phyloP scores from a whole-genome alignment of 2,329 filamentous ascomycete species.

The Colletotrichum falcatum region DNA sequence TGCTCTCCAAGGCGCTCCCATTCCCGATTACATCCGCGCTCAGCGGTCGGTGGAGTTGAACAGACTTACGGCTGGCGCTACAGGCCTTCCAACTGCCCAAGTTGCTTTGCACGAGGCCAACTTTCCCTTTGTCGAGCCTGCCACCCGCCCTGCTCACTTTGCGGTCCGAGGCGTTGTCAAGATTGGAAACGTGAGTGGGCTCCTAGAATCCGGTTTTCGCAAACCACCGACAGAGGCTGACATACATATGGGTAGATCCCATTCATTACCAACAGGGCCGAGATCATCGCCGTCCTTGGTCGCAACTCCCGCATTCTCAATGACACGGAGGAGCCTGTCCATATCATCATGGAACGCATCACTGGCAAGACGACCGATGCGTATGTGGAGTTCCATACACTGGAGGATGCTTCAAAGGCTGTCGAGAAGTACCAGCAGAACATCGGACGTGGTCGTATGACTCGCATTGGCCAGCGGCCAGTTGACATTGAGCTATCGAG shows the following conservation, averaged over 20 bases:
- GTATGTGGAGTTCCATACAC: conserved; percentile 67
- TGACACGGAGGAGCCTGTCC: conserved; percentile 67
- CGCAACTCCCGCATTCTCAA: conserved; percentile 67
- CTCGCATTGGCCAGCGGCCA: conserved; percentile 67
- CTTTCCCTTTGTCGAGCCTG: conserved; percentile 62
- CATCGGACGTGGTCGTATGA: conserved; percentile 53
- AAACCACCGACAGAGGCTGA: conserved; percentile 9
- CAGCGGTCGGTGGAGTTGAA: conserved; percentile 55
- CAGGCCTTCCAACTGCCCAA: conserved; percentile 50
- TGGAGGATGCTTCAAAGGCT: conserved; percentile 65
- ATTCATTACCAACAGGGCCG: conserved; percentile 63
- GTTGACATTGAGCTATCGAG: conserved; percentile 69
- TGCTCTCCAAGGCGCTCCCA: not conserved
- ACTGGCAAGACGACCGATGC: conserved; percentile 72
- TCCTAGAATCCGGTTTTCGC: not conserved
- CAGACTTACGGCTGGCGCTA: conserved; percentile 49
- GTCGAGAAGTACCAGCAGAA: conserved; percentile 62
- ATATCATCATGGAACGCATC: conserved; percentile 74
- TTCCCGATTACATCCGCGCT: conserved; percentile 42
- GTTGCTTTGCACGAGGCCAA: conserved; percentile 53
- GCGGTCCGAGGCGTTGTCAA: conserved; percentile 58
- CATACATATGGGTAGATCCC: conserved; percentile 61
- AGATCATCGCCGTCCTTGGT: conserved; percentile 70
- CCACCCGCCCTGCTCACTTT: conserved; percentile 41
- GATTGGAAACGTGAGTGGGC: conserved; percentile 61